These are phyloP conservation scores for Amauroascus verrucosus DNA, from an alignment of 2,329 filamentous ascomycete species.

Conservation along the genomic window DNA sequence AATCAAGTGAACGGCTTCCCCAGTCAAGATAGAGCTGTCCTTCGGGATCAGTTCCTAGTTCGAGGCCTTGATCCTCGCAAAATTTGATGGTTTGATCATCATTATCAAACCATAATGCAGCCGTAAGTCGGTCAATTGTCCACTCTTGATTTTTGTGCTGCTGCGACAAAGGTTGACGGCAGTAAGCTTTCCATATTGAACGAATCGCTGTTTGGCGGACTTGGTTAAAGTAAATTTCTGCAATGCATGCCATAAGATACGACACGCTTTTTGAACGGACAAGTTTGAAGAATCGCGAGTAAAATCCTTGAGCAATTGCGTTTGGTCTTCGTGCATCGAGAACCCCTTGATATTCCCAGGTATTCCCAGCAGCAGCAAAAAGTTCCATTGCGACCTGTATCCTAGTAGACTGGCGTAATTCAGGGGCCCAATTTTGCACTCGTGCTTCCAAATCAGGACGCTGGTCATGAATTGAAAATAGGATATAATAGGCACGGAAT, in stretches of 20 bases:
- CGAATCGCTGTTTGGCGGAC: conserved; percentile 48
- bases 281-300: conserved; percentile 48
- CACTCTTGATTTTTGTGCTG: conserved; percentile 45
- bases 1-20: conserved; percentile 37
- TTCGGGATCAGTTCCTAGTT: conserved; percentile 38
- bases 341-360: conserved; percentile 42
- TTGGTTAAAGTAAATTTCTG: conserved; percentile 52
- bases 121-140: conserved; percentile 44
- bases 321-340: conserved; percentile 42
- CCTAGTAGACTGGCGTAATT: conserved; percentile 42
- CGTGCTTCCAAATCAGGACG: conserved; percentile 48
- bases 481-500: conserved; percentile 53
- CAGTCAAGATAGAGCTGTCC: conserved; percentile 44
- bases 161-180: conserved; percentile 39
- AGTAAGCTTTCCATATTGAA: conserved; percentile 45
- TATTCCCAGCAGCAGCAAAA: conserved; percentile 46
- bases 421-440: conserved; percentile 45
- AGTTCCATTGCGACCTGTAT: conserved; percentile 49
- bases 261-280: conserved; percentile 47
- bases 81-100: conserved; percentile 45
- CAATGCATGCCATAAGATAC: conserved; percentile 54
- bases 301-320: conserved; percentile 49
- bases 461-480: conserved; percentile 45
- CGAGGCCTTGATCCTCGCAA: conserved; percentile 45
- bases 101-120: conserved; percentile 47